phyloP scores from a whole-genome alignment of 495 filamentous ascomycete species.

The Penicillium robsamsonii region DNA sequence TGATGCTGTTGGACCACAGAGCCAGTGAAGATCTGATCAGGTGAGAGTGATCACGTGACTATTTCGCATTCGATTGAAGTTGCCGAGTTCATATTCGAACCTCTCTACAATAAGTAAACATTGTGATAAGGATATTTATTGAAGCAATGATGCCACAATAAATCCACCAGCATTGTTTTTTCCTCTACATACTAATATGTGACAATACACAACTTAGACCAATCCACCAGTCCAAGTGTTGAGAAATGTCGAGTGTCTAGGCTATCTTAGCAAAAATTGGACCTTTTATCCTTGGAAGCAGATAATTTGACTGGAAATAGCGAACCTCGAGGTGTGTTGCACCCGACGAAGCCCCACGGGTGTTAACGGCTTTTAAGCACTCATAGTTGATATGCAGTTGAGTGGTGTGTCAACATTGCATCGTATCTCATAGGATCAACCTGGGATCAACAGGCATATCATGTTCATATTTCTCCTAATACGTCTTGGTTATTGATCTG shows the following conservation, averaged over 20 bases:
- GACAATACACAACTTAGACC: not conserved
- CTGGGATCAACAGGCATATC: not conserved
- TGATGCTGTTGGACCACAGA: constrained; percentile 12
- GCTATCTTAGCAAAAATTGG: not conserved
- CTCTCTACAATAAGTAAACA: not conserved
- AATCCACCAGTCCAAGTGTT: not conserved
- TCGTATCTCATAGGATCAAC: not conserved
- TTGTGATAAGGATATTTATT: not conserved
- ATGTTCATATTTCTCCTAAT: not conserved
- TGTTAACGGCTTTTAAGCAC: not conserved
- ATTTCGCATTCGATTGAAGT: not conserved
- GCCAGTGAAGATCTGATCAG: constrained; percentile 10
- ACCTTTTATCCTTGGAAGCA: not conserved
- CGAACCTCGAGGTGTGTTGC: not conserved
- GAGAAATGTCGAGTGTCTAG: not conserved
- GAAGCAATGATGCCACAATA: not conserved
- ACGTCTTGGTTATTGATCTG: not conserved
- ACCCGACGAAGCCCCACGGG: not conserved
- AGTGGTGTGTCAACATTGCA: not conserved
- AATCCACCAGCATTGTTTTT: not conserved
- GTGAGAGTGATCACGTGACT: constrained; percentile 1
- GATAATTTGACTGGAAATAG: not conserved
- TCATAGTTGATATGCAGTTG: not conserved
- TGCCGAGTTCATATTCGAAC: not conserved
- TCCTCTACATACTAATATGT: not conserved